Base-by-base conservation (phyloP, 2,329 filamentous ascomycete species). In the Diplodia scrobiculata region DNA sequence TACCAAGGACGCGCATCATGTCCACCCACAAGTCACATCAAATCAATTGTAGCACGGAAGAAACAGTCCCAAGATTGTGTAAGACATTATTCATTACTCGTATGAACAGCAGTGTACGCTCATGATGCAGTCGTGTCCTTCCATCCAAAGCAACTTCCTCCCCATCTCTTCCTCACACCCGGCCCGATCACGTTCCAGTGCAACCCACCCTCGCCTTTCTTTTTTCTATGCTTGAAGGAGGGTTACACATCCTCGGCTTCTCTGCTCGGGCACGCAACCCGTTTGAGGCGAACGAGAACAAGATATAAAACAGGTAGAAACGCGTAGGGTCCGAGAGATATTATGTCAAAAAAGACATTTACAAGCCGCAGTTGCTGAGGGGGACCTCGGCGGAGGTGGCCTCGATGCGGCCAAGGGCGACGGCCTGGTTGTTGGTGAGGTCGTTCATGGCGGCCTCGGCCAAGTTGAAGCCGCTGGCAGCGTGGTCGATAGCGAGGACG, bases 391-490 rank as follows among this genome's bases (percentile, higher is more conserved):
- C 72, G 27, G 77, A 77, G 38, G 71, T 69, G 3, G 78, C 79
- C 53, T 81, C 78, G 9, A 84, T 76, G 32, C 80, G 76, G 19
- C 82, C 82, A 38, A 82, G 70, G 29, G 75, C 64, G 14, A 69
- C 75, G 25, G 83, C 83, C 69, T 80, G 76, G 29, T 74, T 74
- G 64, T 62, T 62, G 41, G 73, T 65, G 13, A 66, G 52, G 0
- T 68, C 70, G 70, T 85, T 76, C 80, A 85, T 79, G 2, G 83
- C 83, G 11, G 68, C 66, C 72, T 80, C 73, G 32, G 79, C 80
- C 50, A 86, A 71, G 70, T 84, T 84, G 76, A 85, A 82, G 9
- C 82, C 82, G 47, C 74, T 73, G 4, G 72, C 79, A 3, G 79
- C 72, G 68, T 77, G 74, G 69, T 85, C 84, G 51, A 86, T 76